Base-by-base conservation (phyloP, 2,329 filamentous ascomycete species). In the Aspergillus neoniger region DNA sequence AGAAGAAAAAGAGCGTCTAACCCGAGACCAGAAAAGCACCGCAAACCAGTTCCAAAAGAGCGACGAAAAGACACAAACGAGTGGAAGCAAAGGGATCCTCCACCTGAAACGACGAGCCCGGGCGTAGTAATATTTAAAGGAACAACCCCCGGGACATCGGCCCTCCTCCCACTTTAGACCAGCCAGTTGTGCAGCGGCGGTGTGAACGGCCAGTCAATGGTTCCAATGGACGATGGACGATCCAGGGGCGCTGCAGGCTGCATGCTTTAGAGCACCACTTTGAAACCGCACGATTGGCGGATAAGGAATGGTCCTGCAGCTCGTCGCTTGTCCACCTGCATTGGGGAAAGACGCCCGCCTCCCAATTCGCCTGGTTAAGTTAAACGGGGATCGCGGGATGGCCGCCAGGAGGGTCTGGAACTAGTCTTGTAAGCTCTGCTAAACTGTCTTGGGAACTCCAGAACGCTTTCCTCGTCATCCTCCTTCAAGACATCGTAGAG, bases 11-110 rank as follows among this genome's bases (percentile, higher is more conserved):
- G 67, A 72, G 68, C 63, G 70, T 72, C 65, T 63, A 67, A 68
- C 68, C 64, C 66, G 62, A 66, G 65, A 68, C 64, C 66, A 63
- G 65, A 55, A 64, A 65, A 61, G 55, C 63, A 63, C 63, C 58
- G 58, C 68, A 66, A 67, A 69, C 65, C 67, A 67, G 69, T 69
- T 72, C 71, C 66, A 73, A 72, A 73, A 69, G 71, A 74, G 68
- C 61, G 70, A 71, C 64, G 12, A 67, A 67, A 68, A 64, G 57
- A 62, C 66, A 67, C 59, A 68, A 69, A 69, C 63, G 68, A 72
- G 67, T 67, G 68, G 66, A 69, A 63, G 63, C 51, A 57, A 64
- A 69, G 61, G 52, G 58, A 63, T 55, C 62, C 32, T 65, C 66
- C 59, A 67, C 65, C 68, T 67, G 70, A 68, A 69, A 68, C 66